phyloP scores from a whole-genome alignment of 768 basidiomycete genomes.

The Strobilomyces echinocephalus region DNA sequence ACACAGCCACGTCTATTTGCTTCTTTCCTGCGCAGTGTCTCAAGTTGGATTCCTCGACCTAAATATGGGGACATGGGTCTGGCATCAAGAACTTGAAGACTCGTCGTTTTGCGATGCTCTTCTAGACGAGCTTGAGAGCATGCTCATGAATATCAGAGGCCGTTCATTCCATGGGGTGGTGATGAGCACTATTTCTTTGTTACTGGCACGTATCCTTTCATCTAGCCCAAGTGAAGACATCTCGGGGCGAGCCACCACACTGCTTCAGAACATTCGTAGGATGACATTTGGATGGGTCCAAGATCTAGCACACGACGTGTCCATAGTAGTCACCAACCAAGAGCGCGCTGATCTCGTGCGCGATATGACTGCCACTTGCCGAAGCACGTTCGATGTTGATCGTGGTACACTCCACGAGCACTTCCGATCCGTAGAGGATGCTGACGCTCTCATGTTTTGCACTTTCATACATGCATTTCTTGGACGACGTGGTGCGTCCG shows the following conservation, averaged over 20 bases:
- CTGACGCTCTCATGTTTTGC: slow-evolving; percentile 15
- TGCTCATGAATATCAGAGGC: background rate
- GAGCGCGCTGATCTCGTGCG: background rate
- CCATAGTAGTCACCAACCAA: background rate
- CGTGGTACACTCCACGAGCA: no score
- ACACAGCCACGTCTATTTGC: background rate
- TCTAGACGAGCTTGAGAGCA: background rate
- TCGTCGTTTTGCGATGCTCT: background rate
- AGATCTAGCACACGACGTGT: background rate
- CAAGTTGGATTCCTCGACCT: background rate
- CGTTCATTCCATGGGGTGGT: slow-evolving; percentile 23
- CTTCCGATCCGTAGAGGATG: no score
- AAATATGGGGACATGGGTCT: background rate
- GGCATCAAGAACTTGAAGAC: background rate
- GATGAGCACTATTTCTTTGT: slow-evolving; percentile 27
- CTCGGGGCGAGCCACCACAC: background rate
- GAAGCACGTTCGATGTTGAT: background rate
- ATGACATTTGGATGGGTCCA: background rate
- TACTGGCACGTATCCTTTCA: slow-evolving; percentile 12
- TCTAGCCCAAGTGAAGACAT: background rate
- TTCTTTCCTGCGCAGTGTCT: background rate
- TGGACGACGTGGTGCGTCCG: background rate
- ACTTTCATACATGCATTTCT: slow-evolving; percentile 20
- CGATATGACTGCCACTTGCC: background rate
- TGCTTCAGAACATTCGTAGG: background rate